Conservation (phyloP, 1,139 yeast species). For the Candida anutae region DNA sequence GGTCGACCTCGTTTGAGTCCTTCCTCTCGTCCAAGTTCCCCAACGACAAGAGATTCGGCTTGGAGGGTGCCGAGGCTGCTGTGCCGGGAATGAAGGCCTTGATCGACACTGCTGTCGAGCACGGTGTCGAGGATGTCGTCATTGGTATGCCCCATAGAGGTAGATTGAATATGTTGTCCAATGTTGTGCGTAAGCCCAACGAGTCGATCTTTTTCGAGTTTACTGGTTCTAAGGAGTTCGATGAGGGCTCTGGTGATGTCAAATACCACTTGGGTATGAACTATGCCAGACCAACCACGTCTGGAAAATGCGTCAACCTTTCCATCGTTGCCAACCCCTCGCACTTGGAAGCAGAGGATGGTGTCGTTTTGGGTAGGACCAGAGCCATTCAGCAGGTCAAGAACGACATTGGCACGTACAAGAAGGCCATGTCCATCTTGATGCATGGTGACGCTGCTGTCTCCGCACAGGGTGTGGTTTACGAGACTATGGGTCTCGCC, state of each 20-base stretch:
- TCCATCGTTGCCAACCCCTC: constrained; percentile 98
- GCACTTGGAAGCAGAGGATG: constrained; percentile 98
- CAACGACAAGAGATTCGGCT: constrained; percentile 95
- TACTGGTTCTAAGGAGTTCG: constrained; percentile 78
- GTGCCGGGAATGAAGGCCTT: constrained; percentile 96
- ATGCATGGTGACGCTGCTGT: constrained; percentile 99
- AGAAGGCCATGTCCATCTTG: constrained; percentile 86
- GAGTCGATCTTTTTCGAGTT: constrained; percentile 96
- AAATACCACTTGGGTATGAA: constrained; percentile 99
- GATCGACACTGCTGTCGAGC: constrained; percentile 88
- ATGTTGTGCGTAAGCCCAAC: constrained; percentile 97
- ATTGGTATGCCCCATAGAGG: constrained; percentile 99
- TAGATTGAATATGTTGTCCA: constrained; percentile 92
- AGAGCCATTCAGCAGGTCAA: constrained; percentile 94
- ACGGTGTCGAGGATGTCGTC: constrained; percentile 91
- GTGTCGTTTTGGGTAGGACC: constrained; percentile 96
- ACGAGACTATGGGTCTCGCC: constrained; percentile 95
- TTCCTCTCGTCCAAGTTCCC: constrained; percentile 95
- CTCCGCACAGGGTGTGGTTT: constrained; percentile 98
- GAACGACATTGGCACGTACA: constrained; percentile 71
- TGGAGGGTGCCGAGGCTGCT: constrained; percentile 96
- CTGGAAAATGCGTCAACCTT: constrained; percentile 92
- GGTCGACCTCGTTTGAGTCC: constrained; percentile 92
- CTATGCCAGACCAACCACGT: constrained; percentile 96
- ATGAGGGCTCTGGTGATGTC: constrained; percentile 97